Evolutionary conservation across 371 early-diverging fungal species (phyloP).

Genomic region (Apophysomyces elegans): DNA sequence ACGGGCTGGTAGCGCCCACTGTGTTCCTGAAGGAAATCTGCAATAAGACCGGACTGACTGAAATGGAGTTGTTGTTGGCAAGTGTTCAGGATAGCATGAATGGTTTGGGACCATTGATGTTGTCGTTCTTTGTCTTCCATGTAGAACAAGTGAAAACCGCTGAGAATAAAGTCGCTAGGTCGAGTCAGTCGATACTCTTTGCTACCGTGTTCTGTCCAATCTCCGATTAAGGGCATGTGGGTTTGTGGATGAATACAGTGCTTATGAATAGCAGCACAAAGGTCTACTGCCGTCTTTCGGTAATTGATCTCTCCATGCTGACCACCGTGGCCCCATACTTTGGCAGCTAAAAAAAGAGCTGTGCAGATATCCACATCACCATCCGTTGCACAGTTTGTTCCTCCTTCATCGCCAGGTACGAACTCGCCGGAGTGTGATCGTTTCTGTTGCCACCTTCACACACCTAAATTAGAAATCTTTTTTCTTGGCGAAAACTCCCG

Average conservation of each 20-base stretch:
- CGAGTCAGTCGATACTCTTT: slow-evolving; percentile 58
- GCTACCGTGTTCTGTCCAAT: slow-evolving; percentile 66
- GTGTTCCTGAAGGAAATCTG: slow-evolving; percentile 56
- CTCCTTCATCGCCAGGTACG: slow-evolving; percentile 56
- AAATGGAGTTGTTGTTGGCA: slow-evolving; percentile 45
- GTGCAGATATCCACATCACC: slow-evolving; percentile 67
- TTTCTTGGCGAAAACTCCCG: not conserved
- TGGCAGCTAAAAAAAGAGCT: slow-evolving; percentile 59
- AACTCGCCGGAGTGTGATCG: slow-evolving; percentile 31
- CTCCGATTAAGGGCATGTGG: slow-evolving; percentile 62
- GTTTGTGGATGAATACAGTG: slow-evolving; percentile 62
- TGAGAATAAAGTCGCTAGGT: slow-evolving; percentile 65
- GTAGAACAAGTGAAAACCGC: slow-evolving; percentile 61
- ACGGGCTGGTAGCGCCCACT: slow-evolving; percentile 52
- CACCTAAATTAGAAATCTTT: not conserved
- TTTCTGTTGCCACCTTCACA: slow-evolving; percentile 62
- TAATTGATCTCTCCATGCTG: slow-evolving; percentile 56
- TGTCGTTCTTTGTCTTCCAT: slow-evolving; percentile 58
- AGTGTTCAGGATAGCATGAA: slow-evolving; percentile 52
- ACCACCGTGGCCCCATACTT: slow-evolving; percentile 62
- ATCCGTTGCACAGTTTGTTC: slow-evolving; percentile 65
- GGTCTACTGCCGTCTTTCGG: slow-evolving; percentile 42
- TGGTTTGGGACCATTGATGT: slow-evolving; percentile 56
- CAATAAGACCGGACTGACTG: slow-evolving; percentile 63
- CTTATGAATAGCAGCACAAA: slow-evolving; percentile 56